Evolutionary conservation across 768 basidiomycete genomes (phyloP).

Genomic region (Kwoniella sp.): DNA sequence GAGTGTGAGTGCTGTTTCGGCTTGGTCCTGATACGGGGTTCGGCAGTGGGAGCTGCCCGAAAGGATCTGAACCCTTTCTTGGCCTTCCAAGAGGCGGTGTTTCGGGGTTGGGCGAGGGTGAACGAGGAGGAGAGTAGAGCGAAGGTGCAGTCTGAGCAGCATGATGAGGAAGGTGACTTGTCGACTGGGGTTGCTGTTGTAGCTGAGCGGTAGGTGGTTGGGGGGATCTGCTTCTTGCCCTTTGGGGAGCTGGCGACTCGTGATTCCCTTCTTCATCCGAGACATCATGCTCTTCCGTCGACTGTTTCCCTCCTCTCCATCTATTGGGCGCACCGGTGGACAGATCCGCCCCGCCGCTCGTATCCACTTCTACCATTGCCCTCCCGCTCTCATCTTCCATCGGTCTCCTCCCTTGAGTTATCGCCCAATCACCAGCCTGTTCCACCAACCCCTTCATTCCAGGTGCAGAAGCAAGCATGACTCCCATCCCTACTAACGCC

Average conservation of each 20-base stretch:
- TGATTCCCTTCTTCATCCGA: conserved; percentile 15
- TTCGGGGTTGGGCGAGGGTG: conserved; percentile 15
- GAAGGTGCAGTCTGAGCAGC: conserved; percentile 33
- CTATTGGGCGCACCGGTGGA: conserved; percentile 5
- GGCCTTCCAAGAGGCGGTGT: conserved; percentile 12
- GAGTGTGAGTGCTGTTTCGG: conserved; percentile 7
- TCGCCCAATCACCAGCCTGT: conserved; percentile 76
- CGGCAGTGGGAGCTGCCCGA: conserved; percentile 29
- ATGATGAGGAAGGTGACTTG: conserved; percentile 10
- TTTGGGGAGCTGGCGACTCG: background rate
- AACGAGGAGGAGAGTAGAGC: conserved; percentile 24
- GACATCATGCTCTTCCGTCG: conserved; percentile 5
- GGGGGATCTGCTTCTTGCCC: conserved; percentile 7
- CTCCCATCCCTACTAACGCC: conserved; percentile 79
- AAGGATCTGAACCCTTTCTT: conserved; percentile 42
- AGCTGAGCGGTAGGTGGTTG: background rate
- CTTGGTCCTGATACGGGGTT: conserved; percentile 13
- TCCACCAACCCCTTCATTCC: conserved; percentile 74
- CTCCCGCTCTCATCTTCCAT: conserved; percentile 43
- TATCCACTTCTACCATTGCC: conserved; percentile 62
- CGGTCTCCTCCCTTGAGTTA: conserved; percentile 76
- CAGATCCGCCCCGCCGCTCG: conserved; percentile 47
- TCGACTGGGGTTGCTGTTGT: background rate
- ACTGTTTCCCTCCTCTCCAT: conserved; percentile 6
- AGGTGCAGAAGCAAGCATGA: conserved; percentile 73